phyloP scores from a whole-genome alignment of 2,329 filamentous ascomycete genomes.

The Neonectria punicea region DNA sequence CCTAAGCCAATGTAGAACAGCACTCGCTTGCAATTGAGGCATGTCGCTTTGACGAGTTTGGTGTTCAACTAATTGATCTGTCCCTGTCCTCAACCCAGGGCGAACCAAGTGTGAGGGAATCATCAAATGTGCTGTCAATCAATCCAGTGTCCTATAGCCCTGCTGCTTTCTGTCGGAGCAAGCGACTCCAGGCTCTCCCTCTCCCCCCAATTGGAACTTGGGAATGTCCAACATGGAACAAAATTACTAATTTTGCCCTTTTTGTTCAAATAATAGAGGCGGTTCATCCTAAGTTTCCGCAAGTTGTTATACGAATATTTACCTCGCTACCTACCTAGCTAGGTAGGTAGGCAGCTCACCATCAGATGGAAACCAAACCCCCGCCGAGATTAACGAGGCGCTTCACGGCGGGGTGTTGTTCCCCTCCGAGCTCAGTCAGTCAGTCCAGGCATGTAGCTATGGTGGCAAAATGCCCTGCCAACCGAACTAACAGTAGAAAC shows the following conservation, averaged over 20 bases:
- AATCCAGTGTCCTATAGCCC: too few relatives aligned
- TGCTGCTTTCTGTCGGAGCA: too few relatives aligned
- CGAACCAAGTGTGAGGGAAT: not conserved
- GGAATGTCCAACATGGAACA: too few relatives aligned
- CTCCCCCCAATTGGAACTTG: too few relatives aligned
- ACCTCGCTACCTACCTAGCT: too few relatives aligned
- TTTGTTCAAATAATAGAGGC: not conserved
- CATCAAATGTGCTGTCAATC: too few relatives aligned
- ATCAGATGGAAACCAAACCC: not conserved
- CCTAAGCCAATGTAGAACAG: not conserved
- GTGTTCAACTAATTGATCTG: not conserved
- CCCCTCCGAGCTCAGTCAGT: not conserved
- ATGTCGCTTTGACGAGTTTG: not conserved
- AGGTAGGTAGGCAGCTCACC: too few relatives aligned
- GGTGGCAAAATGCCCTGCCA: not conserved
- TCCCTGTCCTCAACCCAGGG: not conserved
- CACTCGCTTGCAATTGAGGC: not conserved
- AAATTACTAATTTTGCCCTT: too few relatives aligned
- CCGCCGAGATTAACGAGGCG: not conserved
- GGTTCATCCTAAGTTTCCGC: too few relatives aligned
- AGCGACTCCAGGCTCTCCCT: too few relatives aligned
- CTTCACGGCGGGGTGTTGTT: not conserved
- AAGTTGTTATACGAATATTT: too few relatives aligned
- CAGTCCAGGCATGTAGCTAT: too few relatives aligned
- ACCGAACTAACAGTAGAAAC: constrained; percentile 3